These are phyloP conservation scores for Dicorynia guianensis DNA, from an alignment of 306 rosid species.

Conservation along the genomic window DNA sequence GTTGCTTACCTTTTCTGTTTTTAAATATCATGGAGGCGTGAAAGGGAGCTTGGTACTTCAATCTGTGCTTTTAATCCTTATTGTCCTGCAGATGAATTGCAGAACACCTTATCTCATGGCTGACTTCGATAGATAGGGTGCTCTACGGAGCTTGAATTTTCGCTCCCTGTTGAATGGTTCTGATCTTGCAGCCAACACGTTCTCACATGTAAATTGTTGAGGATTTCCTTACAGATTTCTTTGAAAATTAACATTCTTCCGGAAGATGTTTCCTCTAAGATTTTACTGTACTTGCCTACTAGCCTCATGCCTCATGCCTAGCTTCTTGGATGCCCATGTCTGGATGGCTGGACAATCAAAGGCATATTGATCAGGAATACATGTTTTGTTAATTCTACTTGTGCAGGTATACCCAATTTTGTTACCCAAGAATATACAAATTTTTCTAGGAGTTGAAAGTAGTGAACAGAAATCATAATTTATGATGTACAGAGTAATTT, in stretches of 20 bases:
- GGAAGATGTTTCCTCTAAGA: not conserved
- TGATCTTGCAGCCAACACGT: conserved; percentile 39
- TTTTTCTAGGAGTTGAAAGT: not conserved
- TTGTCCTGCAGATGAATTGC: conserved; percentile 6
- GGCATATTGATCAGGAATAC: conserved; percentile 1
- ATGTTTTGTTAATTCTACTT: not conserved
- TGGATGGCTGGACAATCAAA: not conserved
- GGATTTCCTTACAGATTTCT: conserved; percentile 11
- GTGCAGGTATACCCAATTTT: not conserved
- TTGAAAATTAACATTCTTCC: conserved; percentile 9
- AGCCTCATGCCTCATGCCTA: not conserved
- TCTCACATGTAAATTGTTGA: conserved; percentile 19
- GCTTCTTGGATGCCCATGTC: conserved; percentile 9
- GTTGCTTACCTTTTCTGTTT: conserved; percentile 2
- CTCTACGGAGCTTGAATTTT: conserved; percentile 19
- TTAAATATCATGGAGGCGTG: conserved; percentile 27
- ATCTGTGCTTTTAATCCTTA: not conserved
- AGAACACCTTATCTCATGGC: not conserved
- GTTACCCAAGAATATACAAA: not conserved
- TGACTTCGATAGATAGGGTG: conserved; percentile 9
- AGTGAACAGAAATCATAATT: conserved; percentile 23
- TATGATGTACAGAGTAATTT: not conserved
- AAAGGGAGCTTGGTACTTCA: conserved; percentile 3
- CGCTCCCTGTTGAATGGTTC: conserved; percentile 26
- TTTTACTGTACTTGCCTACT: not conserved